Evolutionary conservation across 2,329 filamentous ascomycete species (phyloP), one percentile per base, ranked within the genome.

Genomic region (Xylaria sp.): DNA sequence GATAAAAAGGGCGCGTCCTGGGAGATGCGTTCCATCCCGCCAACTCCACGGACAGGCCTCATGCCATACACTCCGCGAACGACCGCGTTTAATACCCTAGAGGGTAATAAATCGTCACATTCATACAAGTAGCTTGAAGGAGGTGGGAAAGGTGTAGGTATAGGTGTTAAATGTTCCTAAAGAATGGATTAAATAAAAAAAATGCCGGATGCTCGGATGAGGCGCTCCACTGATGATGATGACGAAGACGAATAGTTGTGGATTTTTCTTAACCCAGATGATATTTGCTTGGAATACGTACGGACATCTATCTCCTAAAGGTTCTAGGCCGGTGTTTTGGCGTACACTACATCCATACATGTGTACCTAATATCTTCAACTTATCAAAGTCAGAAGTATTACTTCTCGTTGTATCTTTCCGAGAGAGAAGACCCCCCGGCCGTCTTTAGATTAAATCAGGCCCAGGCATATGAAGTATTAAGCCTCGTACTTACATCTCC

Each of bases 41-140:
- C 72, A 35, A 81, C 81, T 23, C 80, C 79, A 32, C 73, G 75
- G 35, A 77, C 75, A 5, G 76, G 75, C 6, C 71, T 74, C 12
- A 72, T 82, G 71, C 87, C 88, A 0, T 91, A 85, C 71, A 92
- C 90, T 6, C 90, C 90, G 5, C 80, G 91, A 71, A 92, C 91
- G 18, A 84, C 88, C 77, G 91, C 90, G 1, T 92, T 92, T 77
- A 85, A 91, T 75, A 85, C 86, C 13, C 81, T 91, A 57, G 87
- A 90, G 70, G 80, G 88, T 65, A 86, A 86, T 74, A 77, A 90
- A 67, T 87, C 88, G 2, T 76, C 88, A 57, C 82, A 86, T 61
- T 73, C 78, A 29, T 75, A 82, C 44, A 75, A 78, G 40, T 55
- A 57, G 27, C 6, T n/a, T 21, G 13, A 29, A 27, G 16, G 9